A percentile compares a stretch with the other conserved stretches of the same genome.
Conservation (phyloP, 441 rosid species). For the Erodium chrysanthum region DNA sequence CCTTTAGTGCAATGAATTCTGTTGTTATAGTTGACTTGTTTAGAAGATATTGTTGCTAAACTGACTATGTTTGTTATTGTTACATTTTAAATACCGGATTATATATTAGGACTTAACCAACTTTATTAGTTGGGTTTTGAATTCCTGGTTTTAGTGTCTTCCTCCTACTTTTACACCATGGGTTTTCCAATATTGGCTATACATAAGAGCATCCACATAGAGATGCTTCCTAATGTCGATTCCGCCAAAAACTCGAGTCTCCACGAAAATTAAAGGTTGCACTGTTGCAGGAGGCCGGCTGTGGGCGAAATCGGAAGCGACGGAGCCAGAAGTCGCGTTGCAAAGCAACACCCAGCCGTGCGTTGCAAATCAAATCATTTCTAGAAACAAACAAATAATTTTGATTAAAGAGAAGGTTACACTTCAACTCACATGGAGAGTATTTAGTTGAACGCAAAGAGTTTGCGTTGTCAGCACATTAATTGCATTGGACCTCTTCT, state of each 20-base stretch:
- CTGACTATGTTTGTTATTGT: not conserved
- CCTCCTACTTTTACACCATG: not conserved
- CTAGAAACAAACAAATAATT: not conserved
- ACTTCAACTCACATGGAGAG: constrained; percentile 62
- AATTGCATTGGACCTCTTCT: constrained; percentile 56
- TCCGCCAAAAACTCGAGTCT: too few species aligned
- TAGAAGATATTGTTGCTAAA: not conserved
- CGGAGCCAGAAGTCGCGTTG: too few species aligned
- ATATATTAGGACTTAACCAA: not conserved
- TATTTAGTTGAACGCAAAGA: constrained; percentile 89
- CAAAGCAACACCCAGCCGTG: too few species aligned
- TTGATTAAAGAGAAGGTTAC: constrained; percentile 17
- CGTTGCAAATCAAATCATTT: not conserved
- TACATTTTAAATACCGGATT: not conserved
- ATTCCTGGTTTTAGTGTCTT: not conserved
- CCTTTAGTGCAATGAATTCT: too few species aligned
- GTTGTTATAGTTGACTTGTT: not conserved
- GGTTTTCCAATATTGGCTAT: not conserved
- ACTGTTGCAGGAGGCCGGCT: too few species aligned
- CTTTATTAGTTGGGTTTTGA: not conserved
- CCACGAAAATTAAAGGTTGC: too few species aligned
- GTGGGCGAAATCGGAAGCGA: too few species aligned
- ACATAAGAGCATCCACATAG: too few species aligned
- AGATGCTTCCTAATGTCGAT: too few species aligned
- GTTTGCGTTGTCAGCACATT: constrained; percentile 51